Evolutionary conservation across 2,329 filamentous ascomycete species (phyloP), one percentile per base, ranked within the genome.

Genomic region (Fusarium chaquense): DNA sequence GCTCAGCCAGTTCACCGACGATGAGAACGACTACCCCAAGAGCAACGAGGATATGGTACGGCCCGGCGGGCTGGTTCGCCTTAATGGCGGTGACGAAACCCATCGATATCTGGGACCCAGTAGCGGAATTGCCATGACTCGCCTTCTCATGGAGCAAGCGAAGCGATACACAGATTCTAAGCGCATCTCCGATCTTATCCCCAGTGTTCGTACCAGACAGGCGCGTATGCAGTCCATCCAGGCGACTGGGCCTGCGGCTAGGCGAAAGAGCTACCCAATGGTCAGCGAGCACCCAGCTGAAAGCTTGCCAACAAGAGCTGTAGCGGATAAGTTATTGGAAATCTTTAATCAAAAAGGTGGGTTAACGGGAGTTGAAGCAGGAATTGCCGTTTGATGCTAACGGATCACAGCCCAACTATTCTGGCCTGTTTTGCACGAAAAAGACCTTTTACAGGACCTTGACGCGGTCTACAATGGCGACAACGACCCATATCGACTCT

Each of bases 101-200:
- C 90, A 93, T 18, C 92, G 95, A 67, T 98, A 96, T 77, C 84
- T 99, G 4, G 96, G 96, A 0, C 93, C 96, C 4, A 97, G 94
- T 50, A 98, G 95, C 78, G 96, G 95, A 63, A 97, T 98, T 75
- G 93, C 94, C 76, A 97, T 98, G 83, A 97, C 94, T 15, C 90
- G 95, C 32, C 86, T 98, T 72, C 90, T 99, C 13, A 98, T 99
- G 92, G 94, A 98, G 78, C 90, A 97, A 80, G 95, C 95, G 55
- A 98, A 97, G 81, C 91, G 94, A 68, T 97, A 95, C 76, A 97
- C 94, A 28, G 92, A 96, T 75, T 91, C 93, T 7, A 93, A 94
- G 79, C 93, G 91, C 70, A 98, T 98, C 77, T 94, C 93, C 61
- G 94, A 98, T 72, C 90, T 98, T 51, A 93, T 98, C 33, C 93